Evolutionary conservation across 768 basidiomycete species (phyloP).

Genomic region (Boletus coccyginus): DNA sequence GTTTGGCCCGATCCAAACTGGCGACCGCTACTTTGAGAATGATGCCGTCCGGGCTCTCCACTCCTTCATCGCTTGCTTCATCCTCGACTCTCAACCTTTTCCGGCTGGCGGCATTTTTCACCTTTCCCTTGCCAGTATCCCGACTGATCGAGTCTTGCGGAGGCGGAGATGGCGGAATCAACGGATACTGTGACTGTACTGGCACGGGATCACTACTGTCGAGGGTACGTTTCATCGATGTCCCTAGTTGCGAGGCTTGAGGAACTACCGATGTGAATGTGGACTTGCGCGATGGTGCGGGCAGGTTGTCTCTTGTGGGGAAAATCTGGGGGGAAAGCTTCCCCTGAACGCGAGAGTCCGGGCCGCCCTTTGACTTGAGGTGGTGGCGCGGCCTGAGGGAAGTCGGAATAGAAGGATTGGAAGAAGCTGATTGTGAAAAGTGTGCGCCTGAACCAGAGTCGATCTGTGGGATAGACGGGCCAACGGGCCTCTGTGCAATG

Average conservation of each 20-base stretch:
- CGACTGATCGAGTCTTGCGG: slow-evolving; percentile 33
- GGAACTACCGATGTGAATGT: background rate
- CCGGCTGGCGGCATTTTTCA: slow-evolving; percentile 33
- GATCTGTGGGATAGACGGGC: background rate
- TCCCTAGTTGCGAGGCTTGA: slow-evolving; percentile 15
- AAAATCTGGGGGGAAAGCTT: slow-evolving; percentile 11
- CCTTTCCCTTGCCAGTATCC: slow-evolving; percentile 40
- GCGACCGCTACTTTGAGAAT: slow-evolving; percentile 22
- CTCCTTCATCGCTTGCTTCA: slow-evolving; percentile 28
- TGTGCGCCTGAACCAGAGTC: background rate
- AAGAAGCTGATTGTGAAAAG: background rate
- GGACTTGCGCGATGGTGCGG: background rate
- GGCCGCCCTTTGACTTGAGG: slow-evolving; percentile 3
- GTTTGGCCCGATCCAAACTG: slow-evolving; percentile 11
- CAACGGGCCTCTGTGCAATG: slow-evolving; percentile 15
- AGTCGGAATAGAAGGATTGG: background rate
- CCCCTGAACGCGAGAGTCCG: background rate
- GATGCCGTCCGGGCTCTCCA: slow-evolving; percentile 17
- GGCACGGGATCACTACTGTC: slow-evolving; percentile 29
- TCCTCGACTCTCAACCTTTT: slow-evolving; percentile 51
- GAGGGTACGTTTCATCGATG: slow-evolving; percentile 46
- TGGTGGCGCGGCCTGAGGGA: background rate
- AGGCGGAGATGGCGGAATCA: slow-evolving; percentile 73
- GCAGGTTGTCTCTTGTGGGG: slow-evolving; percentile 4
- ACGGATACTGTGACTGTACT: slow-evolving; percentile 25